A percentile compares a stretch with the other conserved stretches of the same genome.
phyloP scores from a whole-genome alignment of 2,329 filamentous ascomycete genomes.

The Cytospora paraplurivora region DNA sequence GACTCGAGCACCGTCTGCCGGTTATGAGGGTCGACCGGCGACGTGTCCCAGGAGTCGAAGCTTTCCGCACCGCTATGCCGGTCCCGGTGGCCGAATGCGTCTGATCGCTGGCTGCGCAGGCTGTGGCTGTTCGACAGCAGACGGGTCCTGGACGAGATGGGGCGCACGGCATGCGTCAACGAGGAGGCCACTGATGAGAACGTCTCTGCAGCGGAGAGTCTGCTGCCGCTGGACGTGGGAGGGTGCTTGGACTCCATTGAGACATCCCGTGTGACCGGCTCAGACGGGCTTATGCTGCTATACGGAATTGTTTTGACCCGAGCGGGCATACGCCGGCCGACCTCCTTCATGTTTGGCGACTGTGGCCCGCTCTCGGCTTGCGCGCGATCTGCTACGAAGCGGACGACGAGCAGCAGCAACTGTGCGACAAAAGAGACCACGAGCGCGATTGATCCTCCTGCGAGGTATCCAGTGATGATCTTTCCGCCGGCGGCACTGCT shows the following conservation, averaged over 20 bases:
- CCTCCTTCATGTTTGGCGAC: conserved; percentile 39
- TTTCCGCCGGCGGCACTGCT: conserved; percentile 40
- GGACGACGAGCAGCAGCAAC: conserved; percentile 49
- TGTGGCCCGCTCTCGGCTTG: conserved; percentile 35
- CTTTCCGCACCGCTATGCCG: conserved; percentile 56
- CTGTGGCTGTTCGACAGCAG: conserved; percentile 50
- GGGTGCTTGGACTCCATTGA: conserved; percentile 45
- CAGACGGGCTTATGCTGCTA: conserved; percentile 45
- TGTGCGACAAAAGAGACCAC: conserved; percentile 50
- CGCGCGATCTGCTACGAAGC: conserved; percentile 45
- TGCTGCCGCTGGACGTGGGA: conserved; percentile 48
- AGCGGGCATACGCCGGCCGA: conserved; percentile 37
- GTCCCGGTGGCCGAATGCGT: conserved; percentile 29
- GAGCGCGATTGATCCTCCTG: conserved; percentile 49
- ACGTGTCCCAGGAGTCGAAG: conserved; percentile 78
- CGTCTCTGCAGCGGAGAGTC: conserved; percentile 49
- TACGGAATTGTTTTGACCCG: conserved; percentile 58
- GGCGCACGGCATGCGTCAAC: conserved; percentile 52
- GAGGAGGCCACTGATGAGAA: conserved; percentile 53
- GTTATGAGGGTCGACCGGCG: conserved; percentile 63
- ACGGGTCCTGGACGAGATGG: conserved; percentile 58
- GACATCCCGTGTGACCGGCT: conserved; percentile 38
- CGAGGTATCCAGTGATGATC: conserved; percentile 42
- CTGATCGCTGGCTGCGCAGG: conserved; percentile 17
- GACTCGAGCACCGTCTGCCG: conserved; percentile 59